Base-by-base conservation (phyloP, 129 eudicot species). In the Artemisia argyi region DNA sequence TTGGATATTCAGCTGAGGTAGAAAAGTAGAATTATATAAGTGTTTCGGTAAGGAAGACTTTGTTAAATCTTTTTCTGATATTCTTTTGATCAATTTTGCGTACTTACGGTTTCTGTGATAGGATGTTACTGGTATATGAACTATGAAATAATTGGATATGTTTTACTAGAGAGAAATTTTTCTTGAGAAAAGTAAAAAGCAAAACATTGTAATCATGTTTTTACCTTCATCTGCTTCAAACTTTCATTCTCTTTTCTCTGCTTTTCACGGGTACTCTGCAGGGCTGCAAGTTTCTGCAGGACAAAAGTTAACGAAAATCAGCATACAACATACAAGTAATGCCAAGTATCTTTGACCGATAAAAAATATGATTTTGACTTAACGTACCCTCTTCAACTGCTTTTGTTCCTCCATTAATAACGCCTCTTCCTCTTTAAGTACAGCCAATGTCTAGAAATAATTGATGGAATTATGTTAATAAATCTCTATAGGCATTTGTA, bases 171-270 rank as follows among this genome's bases (percentile, higher is more conserved):
- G 8, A 35, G 44, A 35, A 35, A 35, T 6, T 35, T 35, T 9
- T 35, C 8, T 35, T 35, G 8, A 35, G 44, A 35, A 35, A 35
- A 35, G 8, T 35, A 35, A 35, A 5, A 35, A 35, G 6, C 44
- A 5, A 35, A 35, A 35, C 44, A 35, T 35, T 5, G 1, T 6
- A 35, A 35, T 35, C 44, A 1, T 5, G 8, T 35, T 35, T 35
- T 35, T 75, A 80, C 84, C 84, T 80, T 75, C 24, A 80, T 80
- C 67, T 68, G 49, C 64, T 75, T 75, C 50, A 80, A 68, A 57
- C 65, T 75, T 49, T 74, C 68, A 49, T 80, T 80, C 55, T 70
- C 76, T 26, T 68, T 47, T 69, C 80, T 74, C 62, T 80, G 73
- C 55, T 80, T 74, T 71, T 69, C 77, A 76, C 44, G 75, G n/a